A percentile compares a stretch with the other conserved stretches of the same genome.
Conservation (phyloP, 1,284 basidiomycete genomes). For the Pseudozyma thailandica region DNA sequence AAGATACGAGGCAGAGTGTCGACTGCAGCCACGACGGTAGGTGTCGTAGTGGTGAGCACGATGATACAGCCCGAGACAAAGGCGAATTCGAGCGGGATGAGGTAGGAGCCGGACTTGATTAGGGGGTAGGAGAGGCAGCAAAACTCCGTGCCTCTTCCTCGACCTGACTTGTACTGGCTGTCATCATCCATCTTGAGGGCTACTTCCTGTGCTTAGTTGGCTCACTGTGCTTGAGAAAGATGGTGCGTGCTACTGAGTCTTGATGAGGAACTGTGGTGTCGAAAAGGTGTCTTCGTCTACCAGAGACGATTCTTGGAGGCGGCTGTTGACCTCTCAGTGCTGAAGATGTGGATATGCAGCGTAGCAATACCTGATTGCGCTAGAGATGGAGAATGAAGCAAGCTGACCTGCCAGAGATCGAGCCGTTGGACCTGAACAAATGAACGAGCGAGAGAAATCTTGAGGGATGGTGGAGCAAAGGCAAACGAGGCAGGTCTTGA, state of each 20-base stretch:
- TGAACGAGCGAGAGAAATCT: background rate
- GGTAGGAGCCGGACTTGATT: slow-evolving; percentile 49
- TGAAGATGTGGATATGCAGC: background rate
- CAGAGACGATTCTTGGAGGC: slow-evolving; percentile 18
- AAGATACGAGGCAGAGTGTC: slow-evolving; percentile 30
- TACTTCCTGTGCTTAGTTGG: too few species aligned
- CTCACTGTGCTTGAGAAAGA: too few species aligned
- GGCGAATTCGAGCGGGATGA: slow-evolving; percentile 45
- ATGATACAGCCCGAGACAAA: slow-evolving; percentile 45
- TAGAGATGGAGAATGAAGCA: background rate
- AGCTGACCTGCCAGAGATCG: slow-evolving; percentile 34
- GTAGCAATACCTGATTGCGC: slow-evolving; percentile 36
- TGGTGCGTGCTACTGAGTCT: background rate
- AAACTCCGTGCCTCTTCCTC: slow-evolving; percentile 36
- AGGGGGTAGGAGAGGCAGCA: slow-evolving; percentile 50
- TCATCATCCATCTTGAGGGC: slow-evolving; percentile 7
- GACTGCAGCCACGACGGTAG: slow-evolving; percentile 43
- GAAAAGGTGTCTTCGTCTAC: slow-evolving; percentile 9
- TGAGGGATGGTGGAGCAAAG: slow-evolving; percentile 4
- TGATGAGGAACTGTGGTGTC: background rate
- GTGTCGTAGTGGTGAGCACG: slow-evolving; percentile 36
- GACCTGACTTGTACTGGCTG: background rate
- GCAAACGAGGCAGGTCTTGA: background rate
- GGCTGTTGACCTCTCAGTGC: slow-evolving; percentile 6
- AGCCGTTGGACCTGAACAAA: background rate